phyloP scores from a whole-genome alignment of 257 asterid species.

The Fraxinus quadrangulata region DNA sequence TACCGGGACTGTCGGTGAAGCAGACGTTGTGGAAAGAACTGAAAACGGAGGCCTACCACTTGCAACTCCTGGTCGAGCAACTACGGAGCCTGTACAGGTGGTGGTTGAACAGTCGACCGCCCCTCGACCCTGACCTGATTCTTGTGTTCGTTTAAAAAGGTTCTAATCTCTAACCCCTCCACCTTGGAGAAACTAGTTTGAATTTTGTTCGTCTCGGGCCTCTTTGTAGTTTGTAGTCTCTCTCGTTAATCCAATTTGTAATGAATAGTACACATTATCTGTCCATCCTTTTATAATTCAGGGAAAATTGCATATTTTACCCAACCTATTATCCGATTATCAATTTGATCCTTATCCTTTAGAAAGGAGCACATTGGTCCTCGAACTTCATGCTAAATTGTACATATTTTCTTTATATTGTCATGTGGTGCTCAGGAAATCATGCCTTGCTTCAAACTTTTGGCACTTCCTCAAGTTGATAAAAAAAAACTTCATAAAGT shows the following conservation, averaged over 20 bases:
- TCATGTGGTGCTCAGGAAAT: neutral
- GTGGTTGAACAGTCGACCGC: conserved; percentile 48
- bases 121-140: conserved; percentile 34
- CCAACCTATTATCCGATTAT: neutral
- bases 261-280: neutral
- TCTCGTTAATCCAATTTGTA: neutral
- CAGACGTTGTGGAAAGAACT: conserved; percentile 35
- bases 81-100: conserved; percentile 43
- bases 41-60: conserved; percentile 30
- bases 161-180: conserved; percentile 1
- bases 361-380: neutral
- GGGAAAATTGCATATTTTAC: neutral
- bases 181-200: neutral
- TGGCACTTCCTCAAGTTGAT: neutral
- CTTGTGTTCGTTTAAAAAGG: neutral
- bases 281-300: neutral
- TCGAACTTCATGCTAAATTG: neutral
- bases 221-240: neutral
- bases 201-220: neutral
- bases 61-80: conserved; percentile 28
- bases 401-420: neutral
- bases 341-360: neutral
- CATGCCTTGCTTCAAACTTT: neutral
- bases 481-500: neutral
- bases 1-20: conserved; percentile 32